Conservation (phyloP, 305 asterid species). For the Fraxinus floribunda region DNA sequence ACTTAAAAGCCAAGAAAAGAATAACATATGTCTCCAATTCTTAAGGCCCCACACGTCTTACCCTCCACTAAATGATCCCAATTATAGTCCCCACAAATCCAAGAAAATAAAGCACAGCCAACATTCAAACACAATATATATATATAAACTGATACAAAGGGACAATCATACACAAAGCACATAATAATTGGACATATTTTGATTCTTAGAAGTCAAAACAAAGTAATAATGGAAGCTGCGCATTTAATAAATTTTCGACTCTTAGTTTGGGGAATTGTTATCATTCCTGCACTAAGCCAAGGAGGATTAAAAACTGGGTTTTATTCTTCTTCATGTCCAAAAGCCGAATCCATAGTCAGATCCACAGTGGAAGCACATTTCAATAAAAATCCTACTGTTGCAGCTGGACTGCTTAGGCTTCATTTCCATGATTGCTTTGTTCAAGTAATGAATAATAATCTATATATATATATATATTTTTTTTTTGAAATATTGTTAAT, state of each 20-base stretch:
- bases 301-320: slow-evolving; percentile 48
- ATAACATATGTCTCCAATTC: background rate
- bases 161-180: background rate
- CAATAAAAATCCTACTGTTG: slow-evolving; percentile 45
- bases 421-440: slow-evolving; percentile 85
- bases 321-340: slow-evolving; percentile 58
- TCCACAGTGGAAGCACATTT: slow-evolving; percentile 52
- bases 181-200: background rate
- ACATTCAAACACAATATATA: background rate
- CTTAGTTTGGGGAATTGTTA: slow-evolving; percentile 1
- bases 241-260: slow-evolving; percentile 21
- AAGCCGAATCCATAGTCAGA: slow-evolving; percentile 61
- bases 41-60: background rate
- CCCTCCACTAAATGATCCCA: background rate
- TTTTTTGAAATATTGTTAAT: background rate
- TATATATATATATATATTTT: no score
- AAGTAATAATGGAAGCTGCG: slow-evolving; percentile 27
- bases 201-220: background rate
- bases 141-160: background rate
- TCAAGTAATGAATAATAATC: slow-evolving; percentile 32
- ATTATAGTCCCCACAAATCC: background rate
- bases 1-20: background rate
- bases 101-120: background rate
- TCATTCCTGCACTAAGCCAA: slow-evolving; percentile 29
- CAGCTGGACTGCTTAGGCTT: slow-evolving; percentile 73